phyloP scores from a whole-genome alignment of 1,284 basidiomycete species.

The Tausonia pullulans region DNA sequence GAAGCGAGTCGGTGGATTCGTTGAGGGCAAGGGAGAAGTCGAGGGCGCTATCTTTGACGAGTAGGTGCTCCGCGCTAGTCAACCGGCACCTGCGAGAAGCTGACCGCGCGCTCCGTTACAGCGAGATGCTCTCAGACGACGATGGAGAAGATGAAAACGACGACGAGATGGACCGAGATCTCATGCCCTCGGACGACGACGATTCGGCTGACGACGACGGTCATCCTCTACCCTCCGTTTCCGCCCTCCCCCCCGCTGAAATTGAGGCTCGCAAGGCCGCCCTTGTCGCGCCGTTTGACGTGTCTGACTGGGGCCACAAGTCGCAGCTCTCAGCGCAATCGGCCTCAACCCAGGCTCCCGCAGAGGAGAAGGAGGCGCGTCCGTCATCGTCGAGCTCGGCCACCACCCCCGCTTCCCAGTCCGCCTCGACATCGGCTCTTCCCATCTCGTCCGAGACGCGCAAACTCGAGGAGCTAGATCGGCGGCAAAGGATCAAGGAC shows the following conservation, averaged over 20 bases:
- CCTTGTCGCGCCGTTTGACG: constrained; percentile 2
- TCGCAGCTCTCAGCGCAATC: not conserved
- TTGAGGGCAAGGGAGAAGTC: constrained; percentile 73
- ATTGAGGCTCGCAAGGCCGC: constrained; percentile 4
- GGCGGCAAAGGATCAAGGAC: constrained; percentile 7
- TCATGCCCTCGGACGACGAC: constrained; percentile 8
- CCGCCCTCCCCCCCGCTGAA: constrained; percentile 1
- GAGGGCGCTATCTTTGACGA: constrained; percentile 79
- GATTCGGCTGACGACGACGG: constrained; percentile 3
- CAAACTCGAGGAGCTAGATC: constrained; percentile 8
- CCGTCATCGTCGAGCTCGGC: not conserved
- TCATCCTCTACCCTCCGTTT: not conserved
- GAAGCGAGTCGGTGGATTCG: constrained; percentile 69
- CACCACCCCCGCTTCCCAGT: not conserved
- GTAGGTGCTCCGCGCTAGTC: constrained; percentile 42
- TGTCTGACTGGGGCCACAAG: constrained; percentile 8
- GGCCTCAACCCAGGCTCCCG: not conserved
- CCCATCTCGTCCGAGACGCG: constrained; percentile 1
- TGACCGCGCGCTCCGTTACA: not conserved
- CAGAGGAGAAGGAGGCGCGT: not conserved
- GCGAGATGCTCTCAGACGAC: constrained; percentile 3
- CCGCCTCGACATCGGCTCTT: not conserved
- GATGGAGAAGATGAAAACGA: constrained; percentile 7
- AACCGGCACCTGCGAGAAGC: not conserved
- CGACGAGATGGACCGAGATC: constrained; percentile 5